Evolutionary conservation across 108 stramenopile genomes (phyloP), one percentile per base, ranked within the genome.

Genomic region (Skeletonema costatum): DNA sequence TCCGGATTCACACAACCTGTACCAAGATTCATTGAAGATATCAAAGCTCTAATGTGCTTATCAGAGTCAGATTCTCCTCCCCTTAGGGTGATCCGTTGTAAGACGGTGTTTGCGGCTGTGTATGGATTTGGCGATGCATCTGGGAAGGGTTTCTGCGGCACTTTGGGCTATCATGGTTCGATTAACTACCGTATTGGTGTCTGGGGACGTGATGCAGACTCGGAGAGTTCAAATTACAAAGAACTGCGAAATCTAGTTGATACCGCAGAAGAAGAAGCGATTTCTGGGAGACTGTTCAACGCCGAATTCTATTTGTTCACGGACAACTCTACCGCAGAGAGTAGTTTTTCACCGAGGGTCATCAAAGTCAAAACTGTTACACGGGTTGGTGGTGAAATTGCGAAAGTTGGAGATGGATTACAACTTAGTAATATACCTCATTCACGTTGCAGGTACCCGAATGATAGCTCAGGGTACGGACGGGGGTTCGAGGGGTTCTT

Each of bases 221-320:
- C 32, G 7, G 68, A 75, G 50, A 69, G 48, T 17, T 80, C 79
- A 21, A 80, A 75, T 41, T 80, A 59, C 17, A 36, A 50, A n/a
- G 79, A 80, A 67, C 29, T 80, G 7, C 14, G 19, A 3, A 88
- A 88, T 48, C 62, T 83, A 3, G 82, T 88, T 17, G 62, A 66
- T 0, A 66, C 68, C 4, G 19, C 76, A 30, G 78, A 87, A 68
- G 60, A 68, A 19, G 59, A 59, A n/a, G 79, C 71, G 0, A 21
- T 8, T 0, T 38, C 19, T 7, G 78, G 85, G 5, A 16, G 50
- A 44, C 32, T 87, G 3, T 1, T 5, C 1, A 29, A 56, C 12
- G 60, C 65, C 0, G 80, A 76, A 31, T 60, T 81, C 11, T 81
- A 50, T 29, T 41, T 76, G 1, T 76, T 76, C 11, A 76, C 74